Evolutionary conservation across 202 grass and related monocot species (phyloP).

Genomic region (Saccharum hybrid): DNA sequence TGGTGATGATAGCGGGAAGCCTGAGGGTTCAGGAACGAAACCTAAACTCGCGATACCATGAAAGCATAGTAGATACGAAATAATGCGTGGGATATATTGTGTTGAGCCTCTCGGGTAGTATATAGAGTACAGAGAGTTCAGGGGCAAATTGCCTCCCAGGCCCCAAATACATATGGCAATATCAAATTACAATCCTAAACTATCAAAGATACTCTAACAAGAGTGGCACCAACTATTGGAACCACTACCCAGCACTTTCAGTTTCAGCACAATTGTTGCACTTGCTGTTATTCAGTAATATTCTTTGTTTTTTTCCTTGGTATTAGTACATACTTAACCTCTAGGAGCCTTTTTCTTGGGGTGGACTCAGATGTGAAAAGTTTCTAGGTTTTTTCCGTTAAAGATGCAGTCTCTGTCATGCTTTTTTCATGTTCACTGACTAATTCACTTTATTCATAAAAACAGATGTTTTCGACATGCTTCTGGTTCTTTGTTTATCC

Average conservation of each 20-base stretch:
- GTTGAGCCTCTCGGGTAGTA: no score
- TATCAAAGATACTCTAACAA: no score
- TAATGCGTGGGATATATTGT: no score
- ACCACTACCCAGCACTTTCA: slow-evolving; percentile 7
- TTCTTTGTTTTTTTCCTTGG: not conserved
- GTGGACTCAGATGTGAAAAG: not conserved
- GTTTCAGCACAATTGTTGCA: not conserved
- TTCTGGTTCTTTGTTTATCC: slow-evolving; percentile 80
- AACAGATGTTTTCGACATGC: slow-evolving; percentile 96
- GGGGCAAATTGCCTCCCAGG: no score
- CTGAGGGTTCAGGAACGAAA: no score
- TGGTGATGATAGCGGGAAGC: no score
- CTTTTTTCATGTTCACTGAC: slow-evolving; percentile 8
- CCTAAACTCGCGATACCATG: no score
- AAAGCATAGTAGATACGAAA: no score
- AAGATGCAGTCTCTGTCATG: not conserved
- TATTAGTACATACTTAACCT: slow-evolving; percentile 1
- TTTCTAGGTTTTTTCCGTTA: not conserved
- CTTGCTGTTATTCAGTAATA: not conserved
- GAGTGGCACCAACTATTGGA: not conserved
- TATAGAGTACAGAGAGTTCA: no score
- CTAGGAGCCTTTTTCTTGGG: not conserved
- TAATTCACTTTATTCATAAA: slow-evolving; percentile 29
- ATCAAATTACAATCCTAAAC: no score
- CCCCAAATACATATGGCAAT: no score